Percentiles rank a stretch among this genome's conserved stretches.
These are phyloP conservation scores for Aspergillus ochraceoroseus DNA, from an alignment of 2,329 filamentous ascomycete genomes.

Conservation along the genomic window DNA sequence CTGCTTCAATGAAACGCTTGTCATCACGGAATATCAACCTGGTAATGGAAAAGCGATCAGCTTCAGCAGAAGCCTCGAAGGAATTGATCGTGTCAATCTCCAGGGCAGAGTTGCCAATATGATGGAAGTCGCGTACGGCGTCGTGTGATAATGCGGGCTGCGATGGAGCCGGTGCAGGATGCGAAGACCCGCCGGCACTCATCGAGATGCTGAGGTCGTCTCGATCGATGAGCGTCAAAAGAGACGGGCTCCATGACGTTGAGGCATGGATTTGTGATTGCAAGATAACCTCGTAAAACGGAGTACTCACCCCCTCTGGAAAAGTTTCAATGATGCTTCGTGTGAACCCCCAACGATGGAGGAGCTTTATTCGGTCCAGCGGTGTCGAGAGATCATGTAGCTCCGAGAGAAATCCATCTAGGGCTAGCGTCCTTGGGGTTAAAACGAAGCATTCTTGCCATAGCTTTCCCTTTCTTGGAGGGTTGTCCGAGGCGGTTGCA, in stretches of 20 bases:
- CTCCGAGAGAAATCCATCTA: constrained; percentile 62
- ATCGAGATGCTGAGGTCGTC: constrained; percentile 71
- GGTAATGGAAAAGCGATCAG: constrained; percentile 76
- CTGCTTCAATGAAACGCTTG: constrained; percentile 79
- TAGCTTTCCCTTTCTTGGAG: constrained; percentile 28
- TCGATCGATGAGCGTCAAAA: constrained; percentile 72
- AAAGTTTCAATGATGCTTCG: constrained; percentile 68
- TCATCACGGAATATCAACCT: constrained; percentile 87
- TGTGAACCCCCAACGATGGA: constrained; percentile 64
- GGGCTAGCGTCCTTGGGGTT: constrained; percentile 64
- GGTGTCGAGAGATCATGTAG: constrained; percentile 49
- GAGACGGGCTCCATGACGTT: constrained; percentile 63
- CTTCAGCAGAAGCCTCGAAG: constrained; percentile 74
- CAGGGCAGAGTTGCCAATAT: constrained; percentile 58
- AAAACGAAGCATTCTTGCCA: constrained; percentile 39
- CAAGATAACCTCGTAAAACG: constrained; percentile 78
- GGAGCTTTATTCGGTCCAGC: constrained; percentile 65
- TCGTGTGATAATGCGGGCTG: constrained; percentile 55
- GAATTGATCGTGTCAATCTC: constrained; percentile 51
- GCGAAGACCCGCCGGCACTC: constrained; percentile 40
- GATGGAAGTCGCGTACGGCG: constrained; percentile 67
- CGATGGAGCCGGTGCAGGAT: constrained; percentile 24
- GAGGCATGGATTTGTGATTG: constrained; percentile 79
- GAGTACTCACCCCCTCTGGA: constrained; percentile 75
- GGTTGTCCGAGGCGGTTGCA: constrained; percentile 33